Base-by-base conservation (phyloP, 768 basidiomycete genomes). In the Boletellus emodensis region DNA sequence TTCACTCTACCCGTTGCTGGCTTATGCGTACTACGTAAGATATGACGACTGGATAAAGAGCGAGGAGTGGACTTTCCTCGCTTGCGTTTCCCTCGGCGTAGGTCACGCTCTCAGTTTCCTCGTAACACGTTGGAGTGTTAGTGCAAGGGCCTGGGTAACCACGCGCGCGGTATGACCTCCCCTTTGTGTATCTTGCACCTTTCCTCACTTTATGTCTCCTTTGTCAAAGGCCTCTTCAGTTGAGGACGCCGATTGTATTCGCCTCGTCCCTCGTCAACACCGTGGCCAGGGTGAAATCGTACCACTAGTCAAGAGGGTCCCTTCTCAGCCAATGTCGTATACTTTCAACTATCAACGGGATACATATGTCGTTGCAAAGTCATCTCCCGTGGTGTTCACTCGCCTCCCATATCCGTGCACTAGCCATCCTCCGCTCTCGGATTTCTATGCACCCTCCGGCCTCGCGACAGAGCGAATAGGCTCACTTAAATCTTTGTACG, bases 61-160 rank as follows among this genome's bases (percentile, higher is more conserved):
- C 50, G 93, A 95, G 71, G 95, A 98, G 67, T 98, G 94, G 94
- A 95, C 96, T 0, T 99, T 98, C 65, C 80, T 98, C 18, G 90
- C 88, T 34, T 93, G 88, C 57, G 86, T 94, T 13, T 71, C 83
- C 3, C 79, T 99, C 8, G 89, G 89, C 18, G 86, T 82, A 6
- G 83, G 87, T 2, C 96, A 98, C 67, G 92, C 93, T 3, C 78
- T 99, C 49, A 93, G 90, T 62, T 99, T 94, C 70, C 75, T 99
- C 40, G 75, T 87, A 12, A 99, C 95, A 0, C 81, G 81, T 57
- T 99, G 96, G 96, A 93, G 82, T 63, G 77, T 85, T 11, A 80
- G 73, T 24, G 88, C 90, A 46, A 80, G 82, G 46, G 85, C 91
- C 32, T 83, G 80, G 76, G 76, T 95, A 52, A 93, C 90, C 12